phyloP scores from a whole-genome alignment of 441 rosid species.

The Arabidopsis hybrid region DNA sequence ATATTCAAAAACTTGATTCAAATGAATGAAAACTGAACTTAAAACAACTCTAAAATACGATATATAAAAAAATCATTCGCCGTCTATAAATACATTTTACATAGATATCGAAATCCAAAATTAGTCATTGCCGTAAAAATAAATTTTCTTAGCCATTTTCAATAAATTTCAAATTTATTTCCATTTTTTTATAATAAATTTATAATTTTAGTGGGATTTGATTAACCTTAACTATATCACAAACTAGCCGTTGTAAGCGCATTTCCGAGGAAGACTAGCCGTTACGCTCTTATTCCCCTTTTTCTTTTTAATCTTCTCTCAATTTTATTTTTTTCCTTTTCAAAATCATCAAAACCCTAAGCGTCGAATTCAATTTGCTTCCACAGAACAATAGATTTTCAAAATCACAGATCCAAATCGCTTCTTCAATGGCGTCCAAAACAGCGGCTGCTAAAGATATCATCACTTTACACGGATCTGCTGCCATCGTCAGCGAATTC shows the following conservation, averaged over 20 bases:
- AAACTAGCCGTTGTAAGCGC: constrained; percentile 37
- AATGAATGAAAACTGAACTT: too few species aligned
- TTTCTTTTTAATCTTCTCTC: background rate
- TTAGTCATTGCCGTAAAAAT: too few species aligned
- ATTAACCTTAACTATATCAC: background rate
- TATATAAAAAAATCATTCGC: too few species aligned
- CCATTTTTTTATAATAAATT: too few species aligned
- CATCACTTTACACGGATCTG: constrained; percentile 95
- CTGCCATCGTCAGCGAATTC: constrained; percentile 95
- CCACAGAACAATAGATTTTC: background rate
- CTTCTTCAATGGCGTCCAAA: constrained; percentile 71
- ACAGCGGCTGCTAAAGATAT: constrained; percentile 82
- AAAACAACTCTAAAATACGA: too few species aligned
- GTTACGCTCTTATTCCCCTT: constrained; percentile 28
- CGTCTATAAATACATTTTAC: too few species aligned
- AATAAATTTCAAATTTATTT: too few species aligned
- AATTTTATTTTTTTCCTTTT: too few species aligned
- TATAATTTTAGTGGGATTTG: background rate
- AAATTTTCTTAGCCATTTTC: too few species aligned
- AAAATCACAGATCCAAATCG: constrained; percentile 11
- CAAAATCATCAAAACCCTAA: constrained; percentile 22
- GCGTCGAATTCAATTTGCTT: background rate
- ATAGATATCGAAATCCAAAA: too few species aligned
- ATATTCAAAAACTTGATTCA: too few species aligned
- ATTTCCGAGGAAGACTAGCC: constrained; percentile 30